Conservation (phyloP, 1,284 basidiomycete species). For the Sanghuangporus sanghuang region DNA sequence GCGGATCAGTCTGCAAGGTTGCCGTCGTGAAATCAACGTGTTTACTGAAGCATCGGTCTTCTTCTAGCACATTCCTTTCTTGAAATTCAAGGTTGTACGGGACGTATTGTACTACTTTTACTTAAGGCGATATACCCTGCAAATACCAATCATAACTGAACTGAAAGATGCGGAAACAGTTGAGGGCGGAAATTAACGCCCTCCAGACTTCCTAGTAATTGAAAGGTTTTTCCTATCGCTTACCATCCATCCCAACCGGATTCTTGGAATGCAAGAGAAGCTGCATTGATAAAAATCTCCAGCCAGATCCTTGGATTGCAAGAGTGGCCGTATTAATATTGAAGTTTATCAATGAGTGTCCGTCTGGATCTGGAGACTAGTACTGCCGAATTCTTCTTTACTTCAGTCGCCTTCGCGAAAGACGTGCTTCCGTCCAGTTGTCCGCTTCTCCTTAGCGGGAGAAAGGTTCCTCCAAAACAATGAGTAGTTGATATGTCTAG, state of each 20-base stretch:
- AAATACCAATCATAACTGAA: too few relatives aligned
- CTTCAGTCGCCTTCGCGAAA: slow-evolving; percentile 62
- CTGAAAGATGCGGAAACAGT: too few relatives aligned
- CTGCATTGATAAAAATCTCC: too few relatives aligned
- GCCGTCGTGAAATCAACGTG: too few relatives aligned
- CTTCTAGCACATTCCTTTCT: too few relatives aligned
- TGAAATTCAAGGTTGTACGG: too few relatives aligned
- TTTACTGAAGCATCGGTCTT: too few relatives aligned
- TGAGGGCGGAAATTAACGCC: neutral
- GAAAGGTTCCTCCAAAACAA: slow-evolving; percentile 93
- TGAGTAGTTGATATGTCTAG: slow-evolving; percentile 85
- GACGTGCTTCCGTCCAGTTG: slow-evolving; percentile 51
- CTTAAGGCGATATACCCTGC: too few relatives aligned
- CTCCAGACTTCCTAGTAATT: neutral
- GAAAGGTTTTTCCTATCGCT: slow-evolving; percentile 26
- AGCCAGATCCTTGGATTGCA: slow-evolving; percentile 25
- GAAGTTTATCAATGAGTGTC: slow-evolving; percentile 57
- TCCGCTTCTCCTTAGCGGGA: slow-evolving; percentile 53
- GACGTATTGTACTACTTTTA: too few relatives aligned
- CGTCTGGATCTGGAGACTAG: slow-evolving; percentile 44
- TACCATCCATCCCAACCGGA: slow-evolving; percentile 92
- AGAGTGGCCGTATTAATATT: slow-evolving; percentile 76
- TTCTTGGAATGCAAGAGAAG: slow-evolving; percentile 59
- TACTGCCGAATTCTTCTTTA: slow-evolving; percentile 57
- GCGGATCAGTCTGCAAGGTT: too few relatives aligned